Evolutionary conservation across 1,139 yeast species (phyloP).

Genomic region (Arxiozyma telluris): DNA sequence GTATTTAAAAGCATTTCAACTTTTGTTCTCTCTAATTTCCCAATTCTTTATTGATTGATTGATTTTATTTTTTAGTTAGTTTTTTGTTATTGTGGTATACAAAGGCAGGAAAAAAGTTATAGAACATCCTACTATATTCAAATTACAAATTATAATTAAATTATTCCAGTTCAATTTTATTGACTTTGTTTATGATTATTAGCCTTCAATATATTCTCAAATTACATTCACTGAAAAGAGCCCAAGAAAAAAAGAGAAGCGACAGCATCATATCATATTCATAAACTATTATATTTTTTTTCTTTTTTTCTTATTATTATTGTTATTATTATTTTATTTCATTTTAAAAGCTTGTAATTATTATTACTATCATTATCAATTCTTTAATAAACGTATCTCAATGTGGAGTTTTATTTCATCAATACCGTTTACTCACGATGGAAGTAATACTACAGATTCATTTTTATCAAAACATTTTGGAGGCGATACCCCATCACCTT

Average conservation of each 20-base stretch:
- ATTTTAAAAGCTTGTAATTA: neutral
- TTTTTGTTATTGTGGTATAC: neutral
- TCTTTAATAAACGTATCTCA: neutral
- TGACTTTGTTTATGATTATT: neutral
- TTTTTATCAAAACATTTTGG: neutral
- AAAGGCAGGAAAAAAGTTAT: neutral
- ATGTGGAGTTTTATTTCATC: constrained; percentile 27
- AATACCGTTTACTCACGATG: constrained; percentile 21
- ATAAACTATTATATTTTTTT: too few species aligned
- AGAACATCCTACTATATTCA: neutral
- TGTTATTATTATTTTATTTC: too few species aligned
- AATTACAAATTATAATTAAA: too few species aligned
- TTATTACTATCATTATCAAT: too few species aligned
- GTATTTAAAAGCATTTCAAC: neutral
- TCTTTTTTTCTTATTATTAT: too few species aligned
- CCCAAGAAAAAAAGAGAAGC: neutral
- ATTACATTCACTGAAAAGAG: too few species aligned
- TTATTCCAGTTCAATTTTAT: too few species aligned
- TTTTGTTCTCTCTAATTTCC: too few species aligned
- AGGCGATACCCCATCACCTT: neutral
- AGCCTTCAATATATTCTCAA: too few species aligned
- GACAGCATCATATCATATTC: neutral
- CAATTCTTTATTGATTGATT: too few species aligned
- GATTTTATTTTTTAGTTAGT: too few species aligned
- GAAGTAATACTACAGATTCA: neutral